Evolutionary conservation across 1,139 yeast genomes (phyloP), one percentile per base, ranked within the genome.

Genomic region (Saccharomyces hybrid): DNA sequence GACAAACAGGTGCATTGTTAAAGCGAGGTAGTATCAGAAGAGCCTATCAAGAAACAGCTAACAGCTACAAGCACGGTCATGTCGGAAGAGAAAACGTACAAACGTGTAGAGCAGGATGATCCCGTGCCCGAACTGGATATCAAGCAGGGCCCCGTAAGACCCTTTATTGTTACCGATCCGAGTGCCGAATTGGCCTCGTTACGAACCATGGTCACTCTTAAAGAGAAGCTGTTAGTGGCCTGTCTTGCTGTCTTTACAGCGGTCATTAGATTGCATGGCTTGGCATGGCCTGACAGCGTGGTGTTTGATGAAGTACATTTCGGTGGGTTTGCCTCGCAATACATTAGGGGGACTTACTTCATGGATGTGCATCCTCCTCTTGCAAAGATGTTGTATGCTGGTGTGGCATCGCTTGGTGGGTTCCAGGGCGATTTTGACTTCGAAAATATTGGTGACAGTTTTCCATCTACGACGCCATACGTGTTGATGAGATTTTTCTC

Each of bases 281-380:
- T 93, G 50, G 77, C 81, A 49, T 70, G 75, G 57, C 99, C 99
- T 16, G 72, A 81, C 59, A 80, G 88, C 47, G 96, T 93, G 50
- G 97, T 93, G 34, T 93, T 93, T 69, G 99, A 93, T 74, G 99
- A 93, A 71, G 90, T 84, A 51, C 90, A 85, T 68, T 86, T 86
- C 59, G 95, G 95, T 55, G 88, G 88, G 25, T 86, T 86, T 72
- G 88, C 95, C 46, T 75, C 81, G 58, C 83, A 86, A 67, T 88
- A 88, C 72, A 83, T 88, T 58, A 74, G 77, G 60, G 90, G 93
- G 44, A 73, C 73, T 23, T 88, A 78, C 72, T 89, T 90, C 73
- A 85, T 90, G 88, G 97, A 90, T 72, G 96, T 89, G 54, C 97
- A 90, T 70, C 97, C 97, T 28, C 97, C 97, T 3, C 78, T 89